phyloP scores from a whole-genome alignment of 768 basidiomycete species.

The Lactifluus volemus region DNA sequence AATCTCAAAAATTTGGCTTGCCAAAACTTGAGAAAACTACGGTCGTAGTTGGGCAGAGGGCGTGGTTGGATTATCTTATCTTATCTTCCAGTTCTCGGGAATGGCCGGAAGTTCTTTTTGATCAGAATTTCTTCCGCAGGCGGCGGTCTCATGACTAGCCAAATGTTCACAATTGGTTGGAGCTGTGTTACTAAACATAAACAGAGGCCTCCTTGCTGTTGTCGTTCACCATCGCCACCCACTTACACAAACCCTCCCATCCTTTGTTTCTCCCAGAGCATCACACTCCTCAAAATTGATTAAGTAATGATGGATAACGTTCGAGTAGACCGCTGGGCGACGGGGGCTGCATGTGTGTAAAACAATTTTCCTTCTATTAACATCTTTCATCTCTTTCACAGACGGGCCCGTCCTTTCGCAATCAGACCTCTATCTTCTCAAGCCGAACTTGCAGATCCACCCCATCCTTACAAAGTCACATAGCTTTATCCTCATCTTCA shows the following conservation, averaged over 20 bases:
- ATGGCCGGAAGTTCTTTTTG: neutral
- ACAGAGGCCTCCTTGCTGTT: neutral
- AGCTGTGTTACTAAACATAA: neutral
- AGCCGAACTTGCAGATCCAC: slow-evolving; percentile 58
- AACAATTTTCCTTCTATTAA: neutral
- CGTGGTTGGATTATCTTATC: slow-evolving; percentile 15
- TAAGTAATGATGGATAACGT: slow-evolving; percentile 13
- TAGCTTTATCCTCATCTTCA: slow-evolving; percentile 61
- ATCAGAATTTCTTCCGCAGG: neutral
- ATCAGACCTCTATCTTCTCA: slow-evolving; percentile 74
- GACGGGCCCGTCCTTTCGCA: slow-evolving; percentile 75
- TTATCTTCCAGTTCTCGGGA: neutral
- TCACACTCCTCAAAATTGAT: neutral
- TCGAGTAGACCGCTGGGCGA: slow-evolving; percentile 16
- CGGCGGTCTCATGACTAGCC: neutral
- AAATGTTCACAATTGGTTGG: too few relatives aligned
- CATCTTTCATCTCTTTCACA: slow-evolving; percentile 23
- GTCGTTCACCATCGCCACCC: neutral
- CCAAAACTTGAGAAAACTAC: too few relatives aligned
- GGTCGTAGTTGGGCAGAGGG: too few relatives aligned
- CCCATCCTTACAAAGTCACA: slow-evolving; percentile 51
- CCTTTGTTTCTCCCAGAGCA: neutral
- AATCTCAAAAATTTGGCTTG: too few relatives aligned
- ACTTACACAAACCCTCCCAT: neutral
- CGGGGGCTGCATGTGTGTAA: slow-evolving; percentile 14